Percentiles rank a stretch among this genome's conserved stretches.
Evolutionary conservation across 2,329 filamentous ascomycete species (phyloP).

Genomic region (Sodiomyces alkalinus): DNA sequence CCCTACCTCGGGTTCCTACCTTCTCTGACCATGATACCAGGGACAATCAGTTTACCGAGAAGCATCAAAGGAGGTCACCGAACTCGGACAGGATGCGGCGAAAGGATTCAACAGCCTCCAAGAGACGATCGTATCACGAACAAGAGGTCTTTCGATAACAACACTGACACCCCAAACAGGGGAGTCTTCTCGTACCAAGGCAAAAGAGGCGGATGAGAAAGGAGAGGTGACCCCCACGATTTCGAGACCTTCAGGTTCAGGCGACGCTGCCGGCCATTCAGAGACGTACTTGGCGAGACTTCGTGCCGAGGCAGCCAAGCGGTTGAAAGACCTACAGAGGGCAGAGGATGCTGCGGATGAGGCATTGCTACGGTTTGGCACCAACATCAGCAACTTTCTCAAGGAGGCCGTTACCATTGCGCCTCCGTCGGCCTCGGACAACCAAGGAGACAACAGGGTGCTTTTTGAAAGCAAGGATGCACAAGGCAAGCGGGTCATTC

Average conservation of each 20-base stretch:
- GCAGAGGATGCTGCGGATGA: slow-evolving; percentile 96
- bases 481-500: slow-evolving; percentile 80
- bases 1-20: background rate
- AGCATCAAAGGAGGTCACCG: slow-evolving; percentile 69
- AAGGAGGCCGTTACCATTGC: slow-evolving; percentile 81
- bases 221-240: slow-evolving; percentile 31
- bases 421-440: slow-evolving; percentile 43
- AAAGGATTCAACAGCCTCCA: slow-evolving; percentile 63
- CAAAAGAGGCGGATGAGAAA: slow-evolving; percentile 14
- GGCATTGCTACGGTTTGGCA: slow-evolving; percentile 79
- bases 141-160: slow-evolving; percentile 56
- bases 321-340: slow-evolving; percentile 75
- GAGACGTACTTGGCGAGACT: slow-evolving; percentile 63
- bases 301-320: slow-evolving; percentile 61
- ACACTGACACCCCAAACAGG: slow-evolving; percentile 16
- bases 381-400: slow-evolving; percentile 78
- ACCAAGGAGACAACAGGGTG: slow-evolving; percentile 44
- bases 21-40: slow-evolving; percentile 22
- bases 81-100: slow-evolving; percentile 65
- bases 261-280: slow-evolving; percentile 27
- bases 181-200: slow-evolving; percentile 8
- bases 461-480: slow-evolving; percentile 91
- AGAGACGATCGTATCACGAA: slow-evolving; percentile 54
- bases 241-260: slow-evolving; percentile 20
- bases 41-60: slow-evolving; percentile 74